Conservation (phyloP, 2,329 filamentous ascomycete genomes). For the Stemphylium lycopersici region DNA sequence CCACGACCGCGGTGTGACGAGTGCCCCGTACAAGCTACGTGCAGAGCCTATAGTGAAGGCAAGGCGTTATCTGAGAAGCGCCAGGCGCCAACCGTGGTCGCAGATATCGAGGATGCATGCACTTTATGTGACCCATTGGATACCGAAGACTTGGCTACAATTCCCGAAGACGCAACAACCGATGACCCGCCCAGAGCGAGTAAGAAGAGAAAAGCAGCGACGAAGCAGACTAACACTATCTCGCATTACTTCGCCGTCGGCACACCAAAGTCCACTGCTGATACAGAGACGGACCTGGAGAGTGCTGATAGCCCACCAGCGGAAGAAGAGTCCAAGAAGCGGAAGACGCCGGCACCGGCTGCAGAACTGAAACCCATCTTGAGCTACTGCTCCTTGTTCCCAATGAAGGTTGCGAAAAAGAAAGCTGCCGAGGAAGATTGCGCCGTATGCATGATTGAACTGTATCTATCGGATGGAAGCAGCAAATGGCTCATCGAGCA, state of each 20-base stretch:
- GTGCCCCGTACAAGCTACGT: slow-evolving; percentile 43
- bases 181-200: slow-evolving; percentile 19
- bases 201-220: slow-evolving; percentile 34
- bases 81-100: slow-evolving; percentile 12
- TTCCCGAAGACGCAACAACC: slow-evolving; percentile 21
- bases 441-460: slow-evolving; percentile 41
- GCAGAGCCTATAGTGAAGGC: slow-evolving; percentile 43
- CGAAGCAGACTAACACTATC: slow-evolving; percentile 32
- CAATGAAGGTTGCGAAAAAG: slow-evolving; percentile 45
- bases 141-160: slow-evolving; percentile 36
- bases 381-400: slow-evolving; percentile 44
- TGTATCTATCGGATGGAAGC: slow-evolving; percentile 7
- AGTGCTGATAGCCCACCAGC: neutral
- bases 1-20: slow-evolving; percentile 63
- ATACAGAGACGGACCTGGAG: slow-evolving; percentile 14
- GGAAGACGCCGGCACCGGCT: slow-evolving; percentile 23
- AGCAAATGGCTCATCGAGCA: slow-evolving; percentile 47
- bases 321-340: slow-evolving; percentile 27
- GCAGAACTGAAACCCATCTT: slow-evolving; percentile 19
- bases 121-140: slow-evolving; percentile 36
- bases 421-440: slow-evolving; percentile 42
- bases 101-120: slow-evolving; percentile 43
- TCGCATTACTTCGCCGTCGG: slow-evolving; percentile 40
- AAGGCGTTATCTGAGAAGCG: slow-evolving; percentile 25
- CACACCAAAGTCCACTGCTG: slow-evolving; percentile 20